Base-by-base conservation (phyloP, 2,329 filamentous ascomycete genomes). In the Cordyceps farinosa region DNA sequence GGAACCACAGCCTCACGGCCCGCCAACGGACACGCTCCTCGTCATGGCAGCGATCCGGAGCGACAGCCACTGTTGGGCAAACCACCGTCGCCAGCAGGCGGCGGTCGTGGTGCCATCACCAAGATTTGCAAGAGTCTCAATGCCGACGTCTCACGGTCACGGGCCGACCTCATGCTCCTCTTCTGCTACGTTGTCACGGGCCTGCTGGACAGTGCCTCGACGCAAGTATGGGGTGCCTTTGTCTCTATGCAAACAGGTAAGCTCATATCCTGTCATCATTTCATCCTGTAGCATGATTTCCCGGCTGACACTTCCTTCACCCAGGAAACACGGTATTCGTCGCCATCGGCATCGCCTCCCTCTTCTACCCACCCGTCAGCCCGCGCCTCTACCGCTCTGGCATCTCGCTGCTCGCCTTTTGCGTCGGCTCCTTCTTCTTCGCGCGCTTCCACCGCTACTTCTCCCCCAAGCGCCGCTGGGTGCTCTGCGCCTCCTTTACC, bases 221-320 rank as follows among this genome's bases (percentile, higher is more conserved):
- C 90, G 53, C 88, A 87, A 63, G 89, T 89, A 48, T 93, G 89
- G 87, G 89, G 90, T 13, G 88, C 88, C 3, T 94, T 94, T 69
- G 90, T 92, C 47, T 90, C 87, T 69, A 93, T 93, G 90, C 90
- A 93, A 72, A 93, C 90, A 38, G 90, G 89, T 85, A 70, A 66
- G 78, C 6, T 36, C 13, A 5, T 34, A 22, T 34, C 59, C 48
- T 22, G 22, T 22, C 22, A 22, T 22, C 22, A 22, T 22, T 22
- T 22, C 22, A 22, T 22, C 22, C 22, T 22, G 22, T 22, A 22
- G 22, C 13, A 29, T 50, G 3, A 7, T 10, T 7, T 27, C 11
- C n/a, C 51, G 9, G 32, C 53, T 56, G 5, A 56, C 27, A 8
- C n/a, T 22, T 34, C n/a, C 15, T 22, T 7, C 7, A 1, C 29